phyloP scores from a whole-genome alignment of 179 eudicot species.

The Beta macrorhiza region DNA sequence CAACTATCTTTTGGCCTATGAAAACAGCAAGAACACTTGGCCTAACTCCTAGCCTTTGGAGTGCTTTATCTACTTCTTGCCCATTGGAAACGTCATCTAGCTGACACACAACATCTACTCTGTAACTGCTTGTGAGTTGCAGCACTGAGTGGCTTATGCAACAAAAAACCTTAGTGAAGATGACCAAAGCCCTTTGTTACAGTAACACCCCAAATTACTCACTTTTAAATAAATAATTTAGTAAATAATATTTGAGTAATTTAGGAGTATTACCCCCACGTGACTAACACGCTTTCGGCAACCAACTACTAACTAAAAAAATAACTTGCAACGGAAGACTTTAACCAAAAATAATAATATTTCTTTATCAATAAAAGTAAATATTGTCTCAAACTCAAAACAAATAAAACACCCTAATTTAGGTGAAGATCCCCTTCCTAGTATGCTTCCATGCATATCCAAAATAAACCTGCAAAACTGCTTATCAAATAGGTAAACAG shows the following conservation, averaged over 20 bases:
- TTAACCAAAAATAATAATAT: too few species aligned
- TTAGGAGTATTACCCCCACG: too few species aligned
- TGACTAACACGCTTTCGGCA: background rate
- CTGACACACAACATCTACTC: slow-evolving; percentile 31
- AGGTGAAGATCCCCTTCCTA: too few species aligned
- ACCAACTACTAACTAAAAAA: too few species aligned
- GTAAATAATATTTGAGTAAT: background rate
- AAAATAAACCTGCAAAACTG: too few species aligned
- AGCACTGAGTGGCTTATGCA: slow-evolving; percentile 40
- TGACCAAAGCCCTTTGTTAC: slow-evolving; percentile 29
- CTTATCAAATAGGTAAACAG: too few species aligned
- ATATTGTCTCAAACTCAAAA: too few species aligned
- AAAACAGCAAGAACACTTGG: slow-evolving; percentile 37
- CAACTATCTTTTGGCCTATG: slow-evolving; percentile 34
- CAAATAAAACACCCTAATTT: too few species aligned
- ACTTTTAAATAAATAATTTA: background rate
- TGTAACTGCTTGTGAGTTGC: slow-evolving; percentile 30
- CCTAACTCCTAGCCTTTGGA: slow-evolving; percentile 28
- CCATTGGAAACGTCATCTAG: slow-evolving; percentile 33
- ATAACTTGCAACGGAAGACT: too few species aligned
- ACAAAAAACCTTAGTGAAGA: slow-evolving; percentile 32
- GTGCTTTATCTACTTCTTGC: slow-evolving; percentile 30
- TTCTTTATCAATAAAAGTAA: too few species aligned
- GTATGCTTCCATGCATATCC: too few species aligned
- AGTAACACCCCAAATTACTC: slow-evolving; percentile 28